Evolutionary conservation across 192 early-diverging fungal genomes (phyloP).

Genomic region (Borealophlyctis nickersoniae): DNA sequence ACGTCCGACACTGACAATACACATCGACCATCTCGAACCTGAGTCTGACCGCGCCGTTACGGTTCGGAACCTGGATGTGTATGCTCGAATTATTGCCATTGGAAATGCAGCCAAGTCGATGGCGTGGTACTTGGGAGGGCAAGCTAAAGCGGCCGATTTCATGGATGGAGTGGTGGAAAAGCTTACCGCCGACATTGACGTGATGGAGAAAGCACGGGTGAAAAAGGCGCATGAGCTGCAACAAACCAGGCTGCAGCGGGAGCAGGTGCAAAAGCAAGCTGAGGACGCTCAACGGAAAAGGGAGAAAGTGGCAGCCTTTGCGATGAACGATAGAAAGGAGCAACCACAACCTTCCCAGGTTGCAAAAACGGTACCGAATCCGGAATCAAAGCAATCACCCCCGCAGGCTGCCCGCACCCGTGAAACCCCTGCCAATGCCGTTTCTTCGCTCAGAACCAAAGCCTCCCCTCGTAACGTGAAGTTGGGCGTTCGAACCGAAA

Average conservation of each 20-base stretch:
- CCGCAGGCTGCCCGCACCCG: too few species aligned
- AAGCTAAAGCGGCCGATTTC: conserved; percentile 2
- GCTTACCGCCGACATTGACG: not conserved
- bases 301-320: not conserved
- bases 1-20: conserved; percentile 8
- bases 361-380: too few species aligned
- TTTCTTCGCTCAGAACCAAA: too few species aligned
- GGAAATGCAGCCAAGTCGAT: conserved; percentile 5
- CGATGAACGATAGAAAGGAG: too few species aligned
- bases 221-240: not conserved
- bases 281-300: not conserved
- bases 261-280: not conserved
- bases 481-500: too few species aligned
- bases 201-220: not conserved
- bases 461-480: too few species aligned
- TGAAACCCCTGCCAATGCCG: too few species aligned
- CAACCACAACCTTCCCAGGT: too few species aligned
- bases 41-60: not conserved
- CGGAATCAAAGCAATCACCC: too few species aligned
- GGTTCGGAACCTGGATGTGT: conserved; percentile 1
- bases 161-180: conserved; percentile 5
- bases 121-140: conserved; percentile 23
- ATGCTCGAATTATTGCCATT: conserved; percentile 19
- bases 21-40: not conserved
- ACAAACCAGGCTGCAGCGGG: not conserved